phyloP scores from a whole-genome alignment of 2,329 filamentous ascomycete species.

The Claviceps cyperi region DNA sequence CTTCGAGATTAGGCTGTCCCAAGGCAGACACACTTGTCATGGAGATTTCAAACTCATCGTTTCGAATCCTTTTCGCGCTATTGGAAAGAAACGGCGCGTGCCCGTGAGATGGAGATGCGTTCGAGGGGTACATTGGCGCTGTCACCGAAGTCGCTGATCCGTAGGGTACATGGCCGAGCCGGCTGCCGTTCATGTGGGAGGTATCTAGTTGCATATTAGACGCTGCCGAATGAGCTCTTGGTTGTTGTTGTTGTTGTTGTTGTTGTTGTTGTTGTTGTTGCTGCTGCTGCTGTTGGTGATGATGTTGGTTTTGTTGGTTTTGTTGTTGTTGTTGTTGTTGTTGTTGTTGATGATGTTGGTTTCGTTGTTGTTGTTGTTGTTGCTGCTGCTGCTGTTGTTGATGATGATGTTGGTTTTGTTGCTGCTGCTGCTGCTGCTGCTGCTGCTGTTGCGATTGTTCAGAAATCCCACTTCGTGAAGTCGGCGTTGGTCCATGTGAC shows the following conservation, averaged over 20 bases:
- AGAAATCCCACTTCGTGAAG: constrained; percentile 20
- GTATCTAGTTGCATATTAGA: constrained; percentile 37
- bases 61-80: constrained; percentile 37
- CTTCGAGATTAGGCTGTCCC: constrained; percentile 39
- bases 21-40: constrained; percentile 36
- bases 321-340: neutral
- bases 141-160: constrained; percentile 33
- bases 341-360: constrained; percentile 30
- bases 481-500: constrained; percentile 19
- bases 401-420: neutral
- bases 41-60: constrained; percentile 44
- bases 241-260: neutral
- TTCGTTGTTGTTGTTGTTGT: constrained; percentile 20
- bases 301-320: neutral
- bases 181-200: constrained; percentile 35
- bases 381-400: neutral
- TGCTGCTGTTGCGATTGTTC: constrained; percentile 26
- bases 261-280: neutral
- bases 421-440: constrained; percentile 15
- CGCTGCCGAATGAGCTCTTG: constrained; percentile 24
- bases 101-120: constrained; percentile 25
- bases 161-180: constrained; percentile 40
- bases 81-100: constrained; percentile 17
- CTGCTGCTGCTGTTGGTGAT: neutral
- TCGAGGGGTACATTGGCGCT: constrained; percentile 36